Evolutionary conservation across 768 basidiomycete species (phyloP).

Genomic region (Termitomyces sp.): DNA sequence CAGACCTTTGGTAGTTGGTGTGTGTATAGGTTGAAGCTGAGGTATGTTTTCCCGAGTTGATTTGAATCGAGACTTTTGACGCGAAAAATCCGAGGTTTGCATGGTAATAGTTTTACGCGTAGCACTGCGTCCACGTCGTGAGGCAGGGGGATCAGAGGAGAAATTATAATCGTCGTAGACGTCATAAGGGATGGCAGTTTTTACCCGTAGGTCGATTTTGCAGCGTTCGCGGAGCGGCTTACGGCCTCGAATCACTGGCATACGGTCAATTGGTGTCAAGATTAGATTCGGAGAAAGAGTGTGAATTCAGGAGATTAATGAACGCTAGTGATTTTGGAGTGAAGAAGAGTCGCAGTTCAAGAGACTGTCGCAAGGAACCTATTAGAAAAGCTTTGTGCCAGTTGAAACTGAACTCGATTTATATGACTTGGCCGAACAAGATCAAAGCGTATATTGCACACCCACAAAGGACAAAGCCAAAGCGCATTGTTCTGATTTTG

Average conservation of each 20-base stretch:
- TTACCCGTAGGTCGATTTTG: constrained; percentile 16
- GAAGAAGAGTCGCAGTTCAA: background rate
- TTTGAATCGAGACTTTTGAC: background rate
- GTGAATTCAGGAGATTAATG: background rate
- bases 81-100: background rate
- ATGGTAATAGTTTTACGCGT: constrained; percentile 4
- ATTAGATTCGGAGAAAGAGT: too few relatives aligned
- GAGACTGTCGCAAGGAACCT: background rate
- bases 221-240: constrained; percentile 21
- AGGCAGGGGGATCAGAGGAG: background rate
- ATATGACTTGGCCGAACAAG: background rate
- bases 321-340: background rate
- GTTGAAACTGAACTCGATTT: too few relatives aligned
- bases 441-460: background rate
- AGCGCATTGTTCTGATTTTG: too few relatives aligned
- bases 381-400: background rate
- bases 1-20: constrained; percentile 5
- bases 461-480: background rate
- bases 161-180: background rate
- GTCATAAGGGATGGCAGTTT: constrained; percentile 12
- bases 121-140: background rate
- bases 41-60: background rate
- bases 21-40: constrained; percentile 9
- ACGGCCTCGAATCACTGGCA: constrained; percentile 13
- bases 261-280: background rate